Percentiles rank a stretch among this genome's conserved stretches.
phyloP scores from a whole-genome alignment of 2,329 filamentous ascomycete species.

The Cladosporium sp. region DNA sequence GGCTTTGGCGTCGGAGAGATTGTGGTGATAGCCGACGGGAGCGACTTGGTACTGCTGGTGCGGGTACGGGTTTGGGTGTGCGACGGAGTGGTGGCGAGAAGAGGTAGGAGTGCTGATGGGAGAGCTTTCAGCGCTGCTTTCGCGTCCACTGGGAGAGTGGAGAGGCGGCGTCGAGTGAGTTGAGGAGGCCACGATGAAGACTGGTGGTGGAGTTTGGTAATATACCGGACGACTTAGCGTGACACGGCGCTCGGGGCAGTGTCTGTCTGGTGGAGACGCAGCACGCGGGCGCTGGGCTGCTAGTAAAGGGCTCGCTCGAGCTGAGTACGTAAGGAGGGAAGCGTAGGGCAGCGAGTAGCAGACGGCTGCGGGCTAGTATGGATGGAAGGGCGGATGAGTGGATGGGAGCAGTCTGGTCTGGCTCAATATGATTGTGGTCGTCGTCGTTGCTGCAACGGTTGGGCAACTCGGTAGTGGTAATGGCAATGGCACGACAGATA shows the following conservation, averaged over 20 bases:
- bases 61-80: conserved; percentile 12
- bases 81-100: conserved; percentile 16
- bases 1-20: conserved; percentile 22
- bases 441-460: not conserved
- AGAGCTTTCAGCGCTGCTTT: conserved; percentile 34
- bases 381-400: not conserved
- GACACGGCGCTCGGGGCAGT: conserved; percentile 19
- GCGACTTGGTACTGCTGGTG: conserved; percentile 21
- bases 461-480: not conserved
- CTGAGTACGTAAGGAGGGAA: conserved; percentile 10
- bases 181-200: conserved; percentile 26
- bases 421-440: not conserved
- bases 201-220: conserved; percentile 22
- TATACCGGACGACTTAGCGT: conserved; percentile 19
- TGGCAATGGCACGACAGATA: not conserved
- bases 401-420: not conserved
- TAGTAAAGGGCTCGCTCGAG: not conserved
- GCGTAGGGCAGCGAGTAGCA: conserved; percentile 6
- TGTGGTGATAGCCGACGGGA: not conserved
- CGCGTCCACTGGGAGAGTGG: conserved; percentile 27
- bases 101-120: conserved; percentile 31
- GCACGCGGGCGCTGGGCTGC: conserved; percentile 5
- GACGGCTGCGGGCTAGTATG: not conserved
- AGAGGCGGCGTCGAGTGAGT: conserved; percentile 27
- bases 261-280: conserved; percentile 20